phyloP scores from a whole-genome alignment of 1,139 yeast genomes.

The Suhomyces anneliseae region DNA sequence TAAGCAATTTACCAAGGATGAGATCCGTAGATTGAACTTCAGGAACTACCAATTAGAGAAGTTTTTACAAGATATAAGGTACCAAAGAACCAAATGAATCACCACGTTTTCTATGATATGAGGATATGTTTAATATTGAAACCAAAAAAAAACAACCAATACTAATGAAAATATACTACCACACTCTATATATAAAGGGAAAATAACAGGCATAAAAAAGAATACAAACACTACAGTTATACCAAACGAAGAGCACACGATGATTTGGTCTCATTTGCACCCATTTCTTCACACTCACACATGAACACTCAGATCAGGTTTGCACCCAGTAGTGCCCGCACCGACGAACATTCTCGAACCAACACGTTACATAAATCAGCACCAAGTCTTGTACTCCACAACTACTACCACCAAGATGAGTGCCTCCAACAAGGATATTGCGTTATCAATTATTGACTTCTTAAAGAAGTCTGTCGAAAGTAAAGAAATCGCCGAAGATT shows the following conservation, averaged over 20 bases:
- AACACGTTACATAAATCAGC: slow-evolving; percentile 6
- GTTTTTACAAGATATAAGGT: slow-evolving; percentile 1
- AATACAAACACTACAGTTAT: too few species aligned
- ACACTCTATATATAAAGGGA: too few species aligned
- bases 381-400: not conserved
- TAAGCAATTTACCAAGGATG: slow-evolving; percentile 27
- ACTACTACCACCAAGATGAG: slow-evolving; percentile 20
- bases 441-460: slow-evolving; percentile 73
- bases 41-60: slow-evolving; percentile 2
- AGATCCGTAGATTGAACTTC: slow-evolving; percentile 9
- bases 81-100: not conserved
- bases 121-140: too few species aligned
- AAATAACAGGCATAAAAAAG: too few species aligned
- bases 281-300: too few species aligned
- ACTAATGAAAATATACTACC: too few species aligned
- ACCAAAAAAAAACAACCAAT: too few species aligned
- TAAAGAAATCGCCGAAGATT: slow-evolving; percentile 74
- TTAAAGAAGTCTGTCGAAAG: slow-evolving; percentile 59
- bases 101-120: not conserved
- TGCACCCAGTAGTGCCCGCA: slow-evolving; percentile 8
- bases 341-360: slow-evolving; percentile 10
- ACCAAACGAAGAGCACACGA: too few species aligned
- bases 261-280: too few species aligned
- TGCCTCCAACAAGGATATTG: slow-evolving; percentile 61
- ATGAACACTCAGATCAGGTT: too few species aligned